Base-by-base conservation (phyloP, 169 alveolate species). In the Pseudocohnilembus persalinus region DNA sequence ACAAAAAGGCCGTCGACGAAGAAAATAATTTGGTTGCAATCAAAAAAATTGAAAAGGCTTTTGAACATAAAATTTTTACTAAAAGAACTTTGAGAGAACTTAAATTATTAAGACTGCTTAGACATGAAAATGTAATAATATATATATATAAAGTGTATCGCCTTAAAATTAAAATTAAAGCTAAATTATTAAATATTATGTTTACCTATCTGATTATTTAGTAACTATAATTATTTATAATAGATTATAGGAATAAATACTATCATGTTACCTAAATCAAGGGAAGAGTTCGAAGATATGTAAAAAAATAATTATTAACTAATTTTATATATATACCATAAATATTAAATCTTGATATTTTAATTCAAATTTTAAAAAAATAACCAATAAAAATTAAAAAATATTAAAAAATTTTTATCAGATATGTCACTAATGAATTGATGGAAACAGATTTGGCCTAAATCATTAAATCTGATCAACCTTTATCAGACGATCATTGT, bases 371-470 rank as follows among this genome's bases (percentile, higher is more conserved):
- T 15, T 73, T 6, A 73, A 15, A 73, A 73, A 73, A 26, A 73
- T 73, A 73, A 73, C 6, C 6, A 73, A 15, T 15, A 73, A 73
- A n/a, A 73, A 6, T 15, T 73, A 15, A 15, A 73, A 73, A 73
- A 6, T n/a, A 15, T n/a, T 15, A 49, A 11, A 29, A 77, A 74
- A 29, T 27, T 80, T 85, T 86, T 81, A 33, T 65, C 76, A 79
- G 94, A 78, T 90, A 95, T 82, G 92, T 91, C 24, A 92, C 93
- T 35, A 77, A 74, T 81, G 97, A 93, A 78, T 82, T 91, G 74
- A 93, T 95, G 96, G 96, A 95, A 77, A 93, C 97, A 11, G 97
- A 95, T 83, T 76, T 95, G n/a, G 94, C 93, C 11, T 77, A 88
- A 26, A 92, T 95, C 32, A 91, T 95, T 26, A 93, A 91, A 78